Conservation (phyloP, 2,329 filamentous ascomycete genomes). For the Fusarium odoratissimum region DNA sequence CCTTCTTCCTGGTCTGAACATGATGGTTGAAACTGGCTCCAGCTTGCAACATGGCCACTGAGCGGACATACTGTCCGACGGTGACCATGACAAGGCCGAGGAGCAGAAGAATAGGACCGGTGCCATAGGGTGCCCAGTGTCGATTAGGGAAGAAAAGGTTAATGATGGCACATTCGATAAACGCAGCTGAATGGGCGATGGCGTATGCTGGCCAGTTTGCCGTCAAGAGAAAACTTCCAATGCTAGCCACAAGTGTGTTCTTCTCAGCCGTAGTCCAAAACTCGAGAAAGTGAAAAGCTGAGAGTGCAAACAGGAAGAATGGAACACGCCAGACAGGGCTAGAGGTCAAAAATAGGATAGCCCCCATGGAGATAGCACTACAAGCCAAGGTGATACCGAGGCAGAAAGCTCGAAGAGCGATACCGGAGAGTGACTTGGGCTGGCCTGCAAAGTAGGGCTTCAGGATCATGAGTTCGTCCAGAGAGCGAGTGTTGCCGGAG, state of each 20-base stretch:
- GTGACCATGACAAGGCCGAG: conserved; percentile 73
- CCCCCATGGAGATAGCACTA: conserved; percentile 46
- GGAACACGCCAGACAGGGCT: conserved; percentile 70
- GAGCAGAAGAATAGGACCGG: conserved; percentile 56
- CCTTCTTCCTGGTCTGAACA: conserved; percentile 76
- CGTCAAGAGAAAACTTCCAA: conserved; percentile 84
- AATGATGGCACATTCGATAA: conserved; percentile 77
- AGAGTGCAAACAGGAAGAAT: conserved; percentile 76
- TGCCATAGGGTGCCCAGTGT: conserved; percentile 59
- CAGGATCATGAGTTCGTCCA: conserved; percentile 46
- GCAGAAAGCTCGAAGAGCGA: conserved; percentile 67
- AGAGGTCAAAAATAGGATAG: conserved; percentile 51
- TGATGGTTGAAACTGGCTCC: conserved; percentile 93
- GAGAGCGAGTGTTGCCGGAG: conserved; percentile 27
- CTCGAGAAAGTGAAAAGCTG: conserved; percentile 94
- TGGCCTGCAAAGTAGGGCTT: conserved; percentile 58
- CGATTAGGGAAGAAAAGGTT: conserved; percentile 64
- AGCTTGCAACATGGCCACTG: conserved; percentile 88
- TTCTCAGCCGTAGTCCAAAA: conserved; percentile 89
- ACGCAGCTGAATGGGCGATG: conserved; percentile 80
- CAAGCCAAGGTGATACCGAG: conserved; percentile 61
- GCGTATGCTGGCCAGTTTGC: conserved; percentile 88
- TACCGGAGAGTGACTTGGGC: conserved; percentile 68
- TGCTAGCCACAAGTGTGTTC: conserved; percentile 79
- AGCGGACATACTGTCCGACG: conserved; percentile 79